A percentile compares a stretch with the other conserved stretches of the same genome.
Conservation (phyloP, 176 grass and related monocot species). For the Poa annua region DNA sequence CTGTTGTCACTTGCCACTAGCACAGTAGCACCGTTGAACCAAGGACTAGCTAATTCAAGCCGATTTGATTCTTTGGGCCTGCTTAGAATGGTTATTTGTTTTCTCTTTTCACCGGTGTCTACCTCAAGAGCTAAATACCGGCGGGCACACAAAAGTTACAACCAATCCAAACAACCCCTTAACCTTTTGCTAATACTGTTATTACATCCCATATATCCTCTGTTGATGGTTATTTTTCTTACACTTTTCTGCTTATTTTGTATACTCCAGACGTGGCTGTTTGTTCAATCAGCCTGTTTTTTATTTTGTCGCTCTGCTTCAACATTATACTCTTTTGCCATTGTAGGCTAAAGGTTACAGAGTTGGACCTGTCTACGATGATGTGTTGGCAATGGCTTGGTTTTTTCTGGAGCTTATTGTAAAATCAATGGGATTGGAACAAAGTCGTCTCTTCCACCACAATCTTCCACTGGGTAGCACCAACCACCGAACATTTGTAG, state of each 20-base stretch:
- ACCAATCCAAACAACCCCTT: background rate
- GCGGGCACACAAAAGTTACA: background rate
- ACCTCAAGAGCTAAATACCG: background rate
- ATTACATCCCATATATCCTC: constrained; percentile 1
- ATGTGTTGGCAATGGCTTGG: constrained; percentile 99
- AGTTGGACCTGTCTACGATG: constrained; percentile 98
- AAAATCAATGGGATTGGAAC: constrained; percentile 97
- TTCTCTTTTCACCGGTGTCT: background rate
- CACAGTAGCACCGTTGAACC: constrained; percentile 12
- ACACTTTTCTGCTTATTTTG: constrained; percentile 33
- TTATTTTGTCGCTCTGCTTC: constrained; percentile 29
- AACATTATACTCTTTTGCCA: constrained; percentile 35
- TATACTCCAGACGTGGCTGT: background rate
- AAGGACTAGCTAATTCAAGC: background rate
- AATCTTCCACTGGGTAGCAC: constrained; percentile 87
- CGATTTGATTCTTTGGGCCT: background rate
- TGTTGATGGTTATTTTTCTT: constrained; percentile 7
- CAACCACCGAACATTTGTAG: background rate
- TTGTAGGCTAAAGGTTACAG: constrained; percentile 97
- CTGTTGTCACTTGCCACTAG: constrained; percentile 20
- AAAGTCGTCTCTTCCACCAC: constrained; percentile 87
- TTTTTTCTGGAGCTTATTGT: constrained; percentile 99
- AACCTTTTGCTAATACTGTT: constrained; percentile 7
- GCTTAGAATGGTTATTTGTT: background rate
- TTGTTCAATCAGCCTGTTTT: constrained; percentile 31